Evolutionary conservation across 805 yeast species (phyloP).

Genomic region (Schwanniomyces polymorphus): DNA sequence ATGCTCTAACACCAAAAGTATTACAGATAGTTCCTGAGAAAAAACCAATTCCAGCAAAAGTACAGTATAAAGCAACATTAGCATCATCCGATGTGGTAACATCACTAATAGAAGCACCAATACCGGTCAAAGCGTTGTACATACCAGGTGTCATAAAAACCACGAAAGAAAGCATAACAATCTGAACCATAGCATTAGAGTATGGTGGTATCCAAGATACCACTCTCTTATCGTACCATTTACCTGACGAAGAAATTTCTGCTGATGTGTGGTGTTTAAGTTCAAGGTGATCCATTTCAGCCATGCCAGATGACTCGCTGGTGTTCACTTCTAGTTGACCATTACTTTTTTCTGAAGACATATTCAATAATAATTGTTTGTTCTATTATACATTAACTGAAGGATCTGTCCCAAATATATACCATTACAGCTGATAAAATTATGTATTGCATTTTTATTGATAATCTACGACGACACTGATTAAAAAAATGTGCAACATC

Average conservation of each 20-base stretch:
- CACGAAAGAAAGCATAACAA: conserved; percentile 46
- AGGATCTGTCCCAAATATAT: conserved; percentile 1
- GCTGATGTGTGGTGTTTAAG: conserved; percentile 22
- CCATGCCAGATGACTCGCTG: neutral
- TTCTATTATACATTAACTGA: neutral
- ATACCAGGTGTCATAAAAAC: conserved; percentile 54
- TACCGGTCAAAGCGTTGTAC: conserved; percentile 52
- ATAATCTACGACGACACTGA: neutral
- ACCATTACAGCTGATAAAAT: neutral
- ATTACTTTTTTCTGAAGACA: conserved; percentile 4
- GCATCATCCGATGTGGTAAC: conserved; percentile 46
- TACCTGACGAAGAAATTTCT: conserved; percentile 32
- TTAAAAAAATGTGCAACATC: neutral
- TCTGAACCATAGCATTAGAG: conserved; percentile 40
- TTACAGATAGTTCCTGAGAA: conserved; percentile 57
- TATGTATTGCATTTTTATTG: neutral
- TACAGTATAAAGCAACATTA: conserved; percentile 51
- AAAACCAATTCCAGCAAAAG: conserved; percentile 59
- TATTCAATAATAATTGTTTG: neutral
- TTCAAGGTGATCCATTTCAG: conserved; percentile 9
- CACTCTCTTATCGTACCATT: conserved; percentile 39
- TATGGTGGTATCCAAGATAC: conserved; percentile 31
- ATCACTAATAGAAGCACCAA: conserved; percentile 48
- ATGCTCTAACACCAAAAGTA: conserved; percentile 44
- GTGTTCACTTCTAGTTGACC: conserved; percentile 5